These are phyloP conservation scores for Polygonum maritimum DNA, from an alignment of 148 eudicot species.

Conservation along the genomic window DNA sequence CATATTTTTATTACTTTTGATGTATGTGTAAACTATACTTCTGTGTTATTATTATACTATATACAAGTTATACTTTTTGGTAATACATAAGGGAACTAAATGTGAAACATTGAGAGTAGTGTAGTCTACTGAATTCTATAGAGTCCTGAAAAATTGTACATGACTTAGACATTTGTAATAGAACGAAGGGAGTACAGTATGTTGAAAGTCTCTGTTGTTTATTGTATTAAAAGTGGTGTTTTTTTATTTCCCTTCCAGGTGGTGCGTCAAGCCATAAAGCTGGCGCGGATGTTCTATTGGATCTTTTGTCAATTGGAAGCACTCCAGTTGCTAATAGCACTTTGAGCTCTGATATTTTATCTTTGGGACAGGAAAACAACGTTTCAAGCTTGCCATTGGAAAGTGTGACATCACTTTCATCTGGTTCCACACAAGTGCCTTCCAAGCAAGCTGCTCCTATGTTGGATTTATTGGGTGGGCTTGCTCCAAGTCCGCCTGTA, in stretches of 20 bases:
- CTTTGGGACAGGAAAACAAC: slow-evolving; percentile 41
- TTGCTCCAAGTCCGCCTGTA: slow-evolving; percentile 37
- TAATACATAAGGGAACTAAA: too few relatives aligned
- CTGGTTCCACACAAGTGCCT: slow-evolving; percentile 33
- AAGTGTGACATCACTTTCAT: slow-evolving; percentile 38
- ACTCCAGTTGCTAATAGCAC: slow-evolving; percentile 49
- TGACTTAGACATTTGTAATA: too few relatives aligned
- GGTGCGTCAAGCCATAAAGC: slow-evolving; percentile 48
- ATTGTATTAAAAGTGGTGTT: background rate
- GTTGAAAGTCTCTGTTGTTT: background rate
- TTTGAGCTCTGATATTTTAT: slow-evolving; percentile 41
- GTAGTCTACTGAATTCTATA: too few relatives aligned
- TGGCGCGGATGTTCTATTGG: slow-evolving; percentile 74
- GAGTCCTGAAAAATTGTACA: too few relatives aligned
- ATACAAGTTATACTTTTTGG: too few relatives aligned
- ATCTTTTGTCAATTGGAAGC: slow-evolving; percentile 80
- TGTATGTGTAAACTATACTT: too few relatives aligned
- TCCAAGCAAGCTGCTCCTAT: slow-evolving; percentile 43
- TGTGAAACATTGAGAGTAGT: too few relatives aligned
- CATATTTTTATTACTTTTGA: too few relatives aligned
- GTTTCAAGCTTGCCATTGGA: slow-evolving; percentile 31
- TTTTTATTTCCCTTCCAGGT: slow-evolving; percentile 33
- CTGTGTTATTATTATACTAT: too few relatives aligned
- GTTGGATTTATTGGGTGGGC: slow-evolving; percentile 74
- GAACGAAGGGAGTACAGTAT: too few relatives aligned